phyloP scores from a whole-genome alignment of 768 basidiomycete genomes.

The Antrodiella citrinella region DNA sequence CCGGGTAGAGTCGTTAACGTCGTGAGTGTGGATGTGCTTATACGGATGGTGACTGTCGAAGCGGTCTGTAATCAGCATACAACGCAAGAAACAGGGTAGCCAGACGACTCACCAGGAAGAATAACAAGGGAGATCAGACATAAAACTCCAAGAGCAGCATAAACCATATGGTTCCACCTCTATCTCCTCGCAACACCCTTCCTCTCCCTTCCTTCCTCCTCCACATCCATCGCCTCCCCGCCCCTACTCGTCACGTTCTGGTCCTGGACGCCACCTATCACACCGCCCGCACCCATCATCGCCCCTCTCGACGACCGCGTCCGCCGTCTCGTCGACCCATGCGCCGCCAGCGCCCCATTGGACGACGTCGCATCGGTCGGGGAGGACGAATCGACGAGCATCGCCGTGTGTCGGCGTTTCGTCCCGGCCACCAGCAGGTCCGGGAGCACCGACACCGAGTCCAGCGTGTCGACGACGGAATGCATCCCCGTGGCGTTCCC shows the following conservation, averaged over 20 bases:
- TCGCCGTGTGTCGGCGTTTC: conserved; percentile 71
- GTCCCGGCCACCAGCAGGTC: conserved; percentile 33
- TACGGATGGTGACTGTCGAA: no score
- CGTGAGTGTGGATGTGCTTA: no score
- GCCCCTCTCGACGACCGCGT: conserved; percentile 32
- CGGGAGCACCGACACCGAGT: conserved; percentile 2
- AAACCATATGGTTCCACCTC: conserved; percentile 7
- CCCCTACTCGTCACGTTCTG: conserved; percentile 20
- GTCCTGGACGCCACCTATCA: conserved; percentile 22
- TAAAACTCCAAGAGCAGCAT: background rate
- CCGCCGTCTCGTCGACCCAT: conserved; percentile 38
- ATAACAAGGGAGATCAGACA: background rate
- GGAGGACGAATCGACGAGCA: conserved; percentile 57
- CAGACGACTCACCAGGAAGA: background rate
- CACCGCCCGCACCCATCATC: conserved; percentile 30
- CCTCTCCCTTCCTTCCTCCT: conserved; percentile 69
- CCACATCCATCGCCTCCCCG: conserved; percentile 53
- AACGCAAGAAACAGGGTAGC: background rate
- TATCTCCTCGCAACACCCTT: conserved; percentile 66
- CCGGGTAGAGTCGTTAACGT: background rate
- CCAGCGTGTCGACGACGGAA: conserved; percentile 12
- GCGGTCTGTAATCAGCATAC: no score
- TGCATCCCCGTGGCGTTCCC: conserved; percentile 23
- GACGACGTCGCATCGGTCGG: conserved; percentile 24
- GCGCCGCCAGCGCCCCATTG: conserved; percentile 14